These are phyloP conservation scores for Colletotrichum incanum DNA, from an alignment of 2,329 filamentous ascomycete genomes.

Conservation along the genomic window DNA sequence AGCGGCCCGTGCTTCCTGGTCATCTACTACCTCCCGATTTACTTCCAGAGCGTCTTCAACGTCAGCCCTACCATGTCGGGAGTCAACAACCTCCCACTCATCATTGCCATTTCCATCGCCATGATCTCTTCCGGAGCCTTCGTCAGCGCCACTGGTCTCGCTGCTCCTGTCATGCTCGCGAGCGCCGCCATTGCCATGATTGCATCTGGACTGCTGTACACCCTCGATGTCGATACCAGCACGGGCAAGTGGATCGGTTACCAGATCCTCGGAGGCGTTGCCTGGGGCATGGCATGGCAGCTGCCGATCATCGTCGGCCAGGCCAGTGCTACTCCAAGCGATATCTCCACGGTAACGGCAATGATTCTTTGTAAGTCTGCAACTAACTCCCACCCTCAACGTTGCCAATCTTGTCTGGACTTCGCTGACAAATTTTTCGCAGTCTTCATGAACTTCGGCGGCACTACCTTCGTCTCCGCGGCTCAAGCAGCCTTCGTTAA, in stretches of 20 bases:
- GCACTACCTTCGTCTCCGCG: constrained; percentile 60
- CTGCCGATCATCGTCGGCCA: constrained; percentile 57
- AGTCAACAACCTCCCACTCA: constrained; percentile 51
- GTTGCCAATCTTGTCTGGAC: neutral
- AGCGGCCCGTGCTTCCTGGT: constrained; percentile 59
- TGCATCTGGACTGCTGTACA: constrained; percentile 56
- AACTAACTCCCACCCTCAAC: too few species aligned
- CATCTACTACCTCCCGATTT: constrained; percentile 62
- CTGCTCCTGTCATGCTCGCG: constrained; percentile 45
- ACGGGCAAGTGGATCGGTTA: constrained; percentile 61
- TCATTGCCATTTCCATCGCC: constrained; percentile 34
- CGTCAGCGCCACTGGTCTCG: constrained; percentile 18
- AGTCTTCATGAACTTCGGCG: constrained; percentile 61
- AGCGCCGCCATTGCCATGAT: constrained; percentile 53
- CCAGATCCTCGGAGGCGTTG: constrained; percentile 62
- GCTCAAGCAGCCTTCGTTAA: constrained; percentile 59
- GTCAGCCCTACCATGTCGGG: constrained; percentile 51
- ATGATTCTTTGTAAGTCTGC: constrained; percentile 48
- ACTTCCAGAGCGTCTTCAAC: constrained; percentile 54
- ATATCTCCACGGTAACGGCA: constrained; percentile 45
- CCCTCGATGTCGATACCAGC: constrained; percentile 51
- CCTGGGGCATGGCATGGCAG: constrained; percentile 56
- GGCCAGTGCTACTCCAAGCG: neutral
- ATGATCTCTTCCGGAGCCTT: constrained; percentile 42
- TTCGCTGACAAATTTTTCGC: neutral